Percentiles rank a stretch among this genome's conserved stretches.
Evolutionary conservation across 805 yeast species (phyloP).

Genomic region (Saturnispora silvae): DNA sequence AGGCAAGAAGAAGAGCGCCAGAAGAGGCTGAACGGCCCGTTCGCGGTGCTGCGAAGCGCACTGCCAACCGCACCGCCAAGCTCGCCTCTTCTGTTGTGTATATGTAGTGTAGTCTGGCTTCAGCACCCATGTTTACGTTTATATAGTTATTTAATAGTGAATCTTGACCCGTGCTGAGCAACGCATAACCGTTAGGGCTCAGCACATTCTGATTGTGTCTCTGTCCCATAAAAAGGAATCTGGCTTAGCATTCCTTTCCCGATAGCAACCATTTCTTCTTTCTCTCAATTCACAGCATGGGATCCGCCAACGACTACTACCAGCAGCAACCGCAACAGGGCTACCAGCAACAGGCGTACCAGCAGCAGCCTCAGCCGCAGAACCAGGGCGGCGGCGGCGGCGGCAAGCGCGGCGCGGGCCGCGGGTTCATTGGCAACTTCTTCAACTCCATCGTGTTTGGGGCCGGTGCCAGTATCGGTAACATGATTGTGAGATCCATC

Average conservation of each 20-base stretch:
- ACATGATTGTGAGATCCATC: constrained; percentile 66
- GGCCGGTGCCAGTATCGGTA: constrained; percentile 92
- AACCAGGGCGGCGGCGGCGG: constrained; percentile 24
- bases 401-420: constrained; percentile 8
- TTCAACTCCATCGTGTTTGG: constrained; percentile 92
- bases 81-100: no score
- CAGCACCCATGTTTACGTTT: no score
- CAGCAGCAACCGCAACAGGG: constrained; percentile 1
- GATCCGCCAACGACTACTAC: not conserved
- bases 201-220: no score
- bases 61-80: no score
- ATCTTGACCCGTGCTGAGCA: no score
- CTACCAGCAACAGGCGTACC: constrained; percentile 10
- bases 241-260: no score
- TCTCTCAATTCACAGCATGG: not conserved
- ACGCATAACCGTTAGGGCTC: no score
- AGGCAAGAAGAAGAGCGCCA: not conserved
- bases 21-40: not conserved
- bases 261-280: not conserved
- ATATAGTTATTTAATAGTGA: no score
- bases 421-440: constrained; percentile 30
- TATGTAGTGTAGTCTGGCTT: no score
- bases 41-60: no score
- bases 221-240: no score
- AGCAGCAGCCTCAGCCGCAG: constrained; percentile 13